Conservation (phyloP, 108 stramenopile genomes). For the Skeletonema costatum region DNA sequence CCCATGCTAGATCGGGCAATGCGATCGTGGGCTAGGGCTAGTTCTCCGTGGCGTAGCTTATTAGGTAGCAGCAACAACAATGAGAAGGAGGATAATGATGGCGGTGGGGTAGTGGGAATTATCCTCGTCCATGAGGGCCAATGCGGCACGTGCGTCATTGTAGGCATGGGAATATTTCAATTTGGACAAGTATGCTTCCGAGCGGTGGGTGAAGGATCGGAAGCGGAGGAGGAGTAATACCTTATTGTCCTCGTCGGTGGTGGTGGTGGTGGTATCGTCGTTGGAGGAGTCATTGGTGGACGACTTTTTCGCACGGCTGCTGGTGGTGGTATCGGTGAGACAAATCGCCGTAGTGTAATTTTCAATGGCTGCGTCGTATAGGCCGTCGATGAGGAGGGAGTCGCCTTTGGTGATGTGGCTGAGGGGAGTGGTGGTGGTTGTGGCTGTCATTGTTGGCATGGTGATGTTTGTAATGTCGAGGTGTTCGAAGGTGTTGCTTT, state of each 20-base stretch:
- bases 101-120: constrained; percentile 51
- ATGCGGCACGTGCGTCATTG: constrained; percentile 69
- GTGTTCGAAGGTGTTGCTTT: too few species aligned
- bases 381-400: constrained; percentile 70
- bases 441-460: constrained; percentile 5
- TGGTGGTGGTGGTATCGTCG: not conserved
- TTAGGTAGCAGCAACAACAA: not conserved
- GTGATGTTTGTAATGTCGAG: too few species aligned
- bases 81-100: not conserved
- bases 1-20: not conserved
- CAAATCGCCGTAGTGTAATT: constrained; percentile 73
- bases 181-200: constrained; percentile 65
- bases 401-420: constrained; percentile 54
- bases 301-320: not conserved
- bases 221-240: constrained; percentile 27
- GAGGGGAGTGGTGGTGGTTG: constrained; percentile 9
- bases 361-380: constrained; percentile 60
- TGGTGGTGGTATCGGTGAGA: constrained; percentile 7
- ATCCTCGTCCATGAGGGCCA: constrained; percentile 47
- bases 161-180: constrained; percentile 68
- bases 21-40: constrained; percentile 27
- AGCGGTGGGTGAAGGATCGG: constrained; percentile 64
- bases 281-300: not conserved
- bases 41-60: constrained; percentile 22
- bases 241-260: not conserved